These are phyloP conservation scores for Annulohypoxylon truncatum DNA, from an alignment of 2,329 filamentous ascomycete species.

Conservation along the genomic window DNA sequence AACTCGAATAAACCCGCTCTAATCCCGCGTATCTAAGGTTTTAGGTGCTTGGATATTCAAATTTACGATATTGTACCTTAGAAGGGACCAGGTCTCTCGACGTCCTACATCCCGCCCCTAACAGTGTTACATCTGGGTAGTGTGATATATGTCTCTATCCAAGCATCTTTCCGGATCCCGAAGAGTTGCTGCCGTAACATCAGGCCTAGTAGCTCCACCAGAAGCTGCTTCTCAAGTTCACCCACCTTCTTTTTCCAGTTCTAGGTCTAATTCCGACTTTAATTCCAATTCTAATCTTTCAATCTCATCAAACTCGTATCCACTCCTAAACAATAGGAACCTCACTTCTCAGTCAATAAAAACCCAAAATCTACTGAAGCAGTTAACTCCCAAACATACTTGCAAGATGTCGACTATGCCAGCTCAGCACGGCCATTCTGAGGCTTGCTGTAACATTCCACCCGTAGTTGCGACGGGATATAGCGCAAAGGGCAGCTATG, in stretches of 20 bases:
- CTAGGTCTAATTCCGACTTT: background rate
- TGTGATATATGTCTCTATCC: slow-evolving; percentile 32
- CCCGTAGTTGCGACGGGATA: slow-evolving; percentile 68
- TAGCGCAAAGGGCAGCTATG: slow-evolving; percentile 65
- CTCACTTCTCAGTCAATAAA: slow-evolving; percentile 29
- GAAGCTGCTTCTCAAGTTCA: slow-evolving; percentile 21
- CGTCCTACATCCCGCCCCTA: background rate
- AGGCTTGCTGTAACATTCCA: slow-evolving; percentile 69
- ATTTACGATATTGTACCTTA: background rate
- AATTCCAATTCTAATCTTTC: slow-evolving; percentile 21
- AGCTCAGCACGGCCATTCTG: slow-evolving; percentile 64
- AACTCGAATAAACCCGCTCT: background rate
- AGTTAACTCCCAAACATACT: slow-evolving; percentile 27
- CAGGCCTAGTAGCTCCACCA: slow-evolving; percentile 31
- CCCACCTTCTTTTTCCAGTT: slow-evolving; percentile 23
- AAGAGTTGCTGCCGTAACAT: slow-evolving; percentile 39
- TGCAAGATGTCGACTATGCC: slow-evolving; percentile 62
- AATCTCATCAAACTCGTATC: slow-evolving; percentile 6
- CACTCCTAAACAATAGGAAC: slow-evolving; percentile 25
- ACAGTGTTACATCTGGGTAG: slow-evolving; percentile 2
- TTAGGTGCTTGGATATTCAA: background rate
- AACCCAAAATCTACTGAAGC: slow-evolving; percentile 13
- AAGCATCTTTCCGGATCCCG: slow-evolving; percentile 33
- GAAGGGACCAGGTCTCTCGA: background rate
- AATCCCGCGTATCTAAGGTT: background rate